Base-by-base conservation (phyloP, 257 asterid genomes). In the Oldenlandia corymbosa region DNA sequence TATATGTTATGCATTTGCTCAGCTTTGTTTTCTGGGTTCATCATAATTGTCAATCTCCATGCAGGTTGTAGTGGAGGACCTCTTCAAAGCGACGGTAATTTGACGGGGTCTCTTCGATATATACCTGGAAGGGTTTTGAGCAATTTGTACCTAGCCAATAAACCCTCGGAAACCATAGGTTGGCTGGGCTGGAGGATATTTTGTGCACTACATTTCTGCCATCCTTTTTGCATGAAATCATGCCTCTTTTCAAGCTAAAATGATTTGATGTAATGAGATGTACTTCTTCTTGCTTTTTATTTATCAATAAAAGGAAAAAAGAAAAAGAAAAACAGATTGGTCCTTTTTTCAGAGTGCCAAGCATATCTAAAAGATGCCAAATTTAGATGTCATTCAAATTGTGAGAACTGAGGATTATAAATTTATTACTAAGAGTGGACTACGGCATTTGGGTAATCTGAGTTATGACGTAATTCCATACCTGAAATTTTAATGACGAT, bases 11-110 rank as follows among this genome's bases (percentile, higher is more conserved):
- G 30, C 10, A 27, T 51, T 26, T 23, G 2, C 18, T 16, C 42
- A 27, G 60, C 21, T 55, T 18, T 7, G 43, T 36, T 30, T 17
- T 10, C 0, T 10, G 43, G 11, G 14, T 56, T 56, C 61, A 56
- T 17, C 18, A 56, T 30, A 26, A 56, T 56, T 36, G 26, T 56
- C 61, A 31, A 56, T 31, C 43, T 27, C 34, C 43, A 56, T 7
- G 61, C 37, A 56, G 61, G 61, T 56, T 56, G 61, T 56, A 36
- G n/a, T n/a, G n/a, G n/a, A 56, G 21, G 43, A 31, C 26, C 61
- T 56, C n/a, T 45, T 16, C 2, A 45, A 56, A 31, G 42, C 24
- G 42, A 13, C 13, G 1, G n/a, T 34, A 14, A 1, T 28, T n/a
- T 23, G 34, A 14, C 7, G 43, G 41, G 59, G 23, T 14, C 28